A percentile compares a stretch with the other conserved stretches of the same genome.
Evolutionary conservation across 495 filamentous ascomycete genomes (phyloP).

Genomic region (Aspergillus nidulans): DNA sequence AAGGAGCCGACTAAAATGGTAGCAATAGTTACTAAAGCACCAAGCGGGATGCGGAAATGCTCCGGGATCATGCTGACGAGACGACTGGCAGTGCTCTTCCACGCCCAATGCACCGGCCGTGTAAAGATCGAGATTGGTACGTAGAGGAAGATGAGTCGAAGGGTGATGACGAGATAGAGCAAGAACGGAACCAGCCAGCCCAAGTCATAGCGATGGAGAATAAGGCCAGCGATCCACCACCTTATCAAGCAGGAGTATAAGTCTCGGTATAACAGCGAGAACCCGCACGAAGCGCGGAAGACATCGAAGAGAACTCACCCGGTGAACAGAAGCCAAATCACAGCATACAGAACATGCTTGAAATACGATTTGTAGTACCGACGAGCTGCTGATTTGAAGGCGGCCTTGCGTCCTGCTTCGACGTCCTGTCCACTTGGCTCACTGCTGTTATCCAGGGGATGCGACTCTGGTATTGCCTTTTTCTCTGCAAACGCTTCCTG

Average conservation of each 20-base stretch:
- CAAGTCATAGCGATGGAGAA: constrained; percentile 66
- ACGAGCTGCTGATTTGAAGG: constrained; percentile 17
- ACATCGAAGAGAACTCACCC: constrained; percentile 42
- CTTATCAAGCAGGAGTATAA: constrained; percentile 33
- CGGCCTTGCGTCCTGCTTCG: constrained; percentile 24
- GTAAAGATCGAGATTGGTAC: constrained; percentile 63
- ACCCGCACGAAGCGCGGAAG: not conserved
- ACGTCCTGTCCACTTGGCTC: constrained; percentile 25
- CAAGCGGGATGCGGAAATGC: constrained; percentile 54
- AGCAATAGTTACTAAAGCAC: constrained; percentile 55
- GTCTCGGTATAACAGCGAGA: not conserved
- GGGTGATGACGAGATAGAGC: constrained; percentile 67
- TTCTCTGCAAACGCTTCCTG: constrained; percentile 41
- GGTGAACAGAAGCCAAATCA: constrained; percentile 55
- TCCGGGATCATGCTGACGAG: constrained; percentile 55
- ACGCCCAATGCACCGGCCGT: constrained; percentile 59
- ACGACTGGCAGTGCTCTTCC: constrained; percentile 56
- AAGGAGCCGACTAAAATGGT: constrained; percentile 75
- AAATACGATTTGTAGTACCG: constrained; percentile 20
- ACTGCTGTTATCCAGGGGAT: constrained; percentile 34
- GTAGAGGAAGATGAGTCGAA: constrained; percentile 71
- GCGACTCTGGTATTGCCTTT: constrained; percentile 31
- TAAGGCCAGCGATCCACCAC: constrained; percentile 84
- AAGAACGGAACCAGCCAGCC: constrained; percentile 86
- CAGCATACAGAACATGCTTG: constrained; percentile 42